These are phyloP conservation scores for Citrus mangshanensis DNA, from an alignment of 345 rosid species.

Conservation along the genomic window DNA sequence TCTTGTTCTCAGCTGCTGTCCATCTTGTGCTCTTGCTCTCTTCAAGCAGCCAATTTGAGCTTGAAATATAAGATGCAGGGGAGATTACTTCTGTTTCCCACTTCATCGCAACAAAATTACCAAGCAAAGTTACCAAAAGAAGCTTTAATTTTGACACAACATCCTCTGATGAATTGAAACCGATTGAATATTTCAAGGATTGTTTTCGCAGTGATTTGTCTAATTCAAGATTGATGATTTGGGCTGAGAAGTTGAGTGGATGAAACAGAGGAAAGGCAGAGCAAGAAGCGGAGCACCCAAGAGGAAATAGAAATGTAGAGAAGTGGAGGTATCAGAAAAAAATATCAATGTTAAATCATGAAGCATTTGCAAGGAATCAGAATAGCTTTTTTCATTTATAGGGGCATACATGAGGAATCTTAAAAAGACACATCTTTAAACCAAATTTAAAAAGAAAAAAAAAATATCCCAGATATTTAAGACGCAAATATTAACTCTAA, in stretches of 20 bases:
- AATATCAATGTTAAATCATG: conserved; percentile 50
- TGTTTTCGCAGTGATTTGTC: neutral
- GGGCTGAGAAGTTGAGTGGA: neutral
- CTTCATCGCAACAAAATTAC: conserved; percentile 38
- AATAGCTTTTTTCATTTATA: conserved; percentile 35
- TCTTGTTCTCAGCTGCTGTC: conserved; percentile 82
- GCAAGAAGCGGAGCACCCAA: conserved; percentile 16
- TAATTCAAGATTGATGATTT: neutral
- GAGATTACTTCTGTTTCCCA: conserved; percentile 65
- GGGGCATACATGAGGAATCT: conserved; percentile 52
- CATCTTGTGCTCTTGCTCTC: conserved; percentile 51
- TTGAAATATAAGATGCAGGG: conserved; percentile 42
- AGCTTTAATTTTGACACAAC: neutral
- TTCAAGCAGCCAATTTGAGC: conserved; percentile 52
- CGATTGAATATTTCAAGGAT: neutral
- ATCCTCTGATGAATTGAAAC: neutral
- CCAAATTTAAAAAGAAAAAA: neutral
- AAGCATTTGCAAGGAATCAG: conserved; percentile 55
- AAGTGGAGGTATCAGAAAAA: conserved; percentile 29
- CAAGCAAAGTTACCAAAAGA: neutral
- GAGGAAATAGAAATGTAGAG: conserved; percentile 20
- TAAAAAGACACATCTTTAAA: conserved; percentile 40
- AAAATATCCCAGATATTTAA: conserved; percentile 5
- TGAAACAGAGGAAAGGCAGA: conserved; percentile 11
- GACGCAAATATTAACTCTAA: neutral